These are phyloP conservation scores for Jatropha curcas DNA, from an alignment of 345 rosid species.

Conservation along the genomic window DNA sequence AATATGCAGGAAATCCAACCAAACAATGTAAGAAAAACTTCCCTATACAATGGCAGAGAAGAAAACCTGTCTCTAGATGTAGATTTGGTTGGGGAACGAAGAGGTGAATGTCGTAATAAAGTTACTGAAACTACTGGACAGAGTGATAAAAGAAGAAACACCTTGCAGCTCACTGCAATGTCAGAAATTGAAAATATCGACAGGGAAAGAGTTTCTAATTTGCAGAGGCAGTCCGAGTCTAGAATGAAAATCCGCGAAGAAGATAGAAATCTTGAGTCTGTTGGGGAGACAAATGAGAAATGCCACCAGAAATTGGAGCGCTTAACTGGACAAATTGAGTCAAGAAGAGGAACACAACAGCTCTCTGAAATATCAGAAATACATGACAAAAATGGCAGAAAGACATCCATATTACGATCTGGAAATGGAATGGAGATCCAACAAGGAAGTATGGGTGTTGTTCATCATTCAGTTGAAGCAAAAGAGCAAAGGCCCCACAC, in stretches of 20 bases:
- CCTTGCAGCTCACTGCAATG: conserved; percentile 31
- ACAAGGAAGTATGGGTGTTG: conserved; percentile 31
- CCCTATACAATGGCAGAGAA: conserved; percentile 41
- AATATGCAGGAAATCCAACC: conserved; percentile 44
- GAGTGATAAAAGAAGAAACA: conserved; percentile 27
- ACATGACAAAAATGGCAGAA: conserved; percentile 33
- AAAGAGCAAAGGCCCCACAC: conserved; percentile 35
- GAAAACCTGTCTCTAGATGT: conserved; percentile 30
- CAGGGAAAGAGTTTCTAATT: conserved; percentile 41
- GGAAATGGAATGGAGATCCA: conserved; percentile 41
- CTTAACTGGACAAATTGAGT: conserved; percentile 34
- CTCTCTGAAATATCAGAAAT: conserved; percentile 35
- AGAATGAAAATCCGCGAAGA: conserved; percentile 43
- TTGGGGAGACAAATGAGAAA: conserved; percentile 31
- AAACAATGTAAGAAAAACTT: conserved; percentile 36
- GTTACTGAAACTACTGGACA: conserved; percentile 28
- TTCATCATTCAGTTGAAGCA: conserved; percentile 34
- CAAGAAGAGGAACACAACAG: conserved; percentile 38
- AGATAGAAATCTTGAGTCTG: conserved; percentile 34
- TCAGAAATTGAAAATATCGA: conserved; percentile 37
- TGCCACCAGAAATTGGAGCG: conserved; percentile 35
- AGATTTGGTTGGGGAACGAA: conserved; percentile 23
- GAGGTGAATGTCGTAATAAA: conserved; percentile 9
- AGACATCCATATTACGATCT: conserved; percentile 35
- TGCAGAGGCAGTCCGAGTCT: conserved; percentile 45